Conservation (phyloP, 768 basidiomycete species). For the Suillus subalutaceus region DNA sequence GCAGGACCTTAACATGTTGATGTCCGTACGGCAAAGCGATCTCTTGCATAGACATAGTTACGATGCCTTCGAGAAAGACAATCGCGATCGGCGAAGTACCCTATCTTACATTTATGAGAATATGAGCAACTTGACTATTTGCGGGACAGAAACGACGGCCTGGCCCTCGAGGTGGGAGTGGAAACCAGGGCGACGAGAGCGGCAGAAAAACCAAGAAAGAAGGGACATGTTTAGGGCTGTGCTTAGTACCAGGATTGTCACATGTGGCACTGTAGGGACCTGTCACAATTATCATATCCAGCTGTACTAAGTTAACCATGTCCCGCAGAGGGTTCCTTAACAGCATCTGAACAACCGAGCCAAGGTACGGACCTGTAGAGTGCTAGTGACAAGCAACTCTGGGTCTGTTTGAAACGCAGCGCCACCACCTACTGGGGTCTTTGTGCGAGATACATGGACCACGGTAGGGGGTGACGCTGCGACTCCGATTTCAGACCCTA, state of each 20-base stretch:
- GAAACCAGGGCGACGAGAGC: too few species aligned
- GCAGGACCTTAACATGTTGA: background rate
- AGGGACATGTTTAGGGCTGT: too few species aligned
- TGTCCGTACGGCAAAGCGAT: background rate
- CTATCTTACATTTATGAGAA: background rate
- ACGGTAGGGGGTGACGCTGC: background rate
- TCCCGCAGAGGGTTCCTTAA: too few species aligned
- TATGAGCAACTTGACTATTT: too few species aligned
- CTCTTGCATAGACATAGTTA: background rate
- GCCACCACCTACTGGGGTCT: background rate
- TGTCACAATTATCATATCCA: too few species aligned
- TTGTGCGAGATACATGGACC: background rate
- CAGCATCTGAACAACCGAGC: background rate
- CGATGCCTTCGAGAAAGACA: background rate
- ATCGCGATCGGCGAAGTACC: background rate
- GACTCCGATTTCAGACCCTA: background rate
- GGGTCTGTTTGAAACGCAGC: background rate
- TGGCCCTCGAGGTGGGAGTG: too few species aligned
- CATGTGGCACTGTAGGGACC: too few species aligned
- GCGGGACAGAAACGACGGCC: too few species aligned
- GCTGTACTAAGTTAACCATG: too few species aligned
- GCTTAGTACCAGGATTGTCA: too few species aligned
- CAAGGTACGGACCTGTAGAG: background rate
- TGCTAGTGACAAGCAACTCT: background rate
- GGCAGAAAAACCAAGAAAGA: too few species aligned